Conservation (phyloP, 2,329 filamentous ascomycete genomes). For the Sporothrix sp. region DNA sequence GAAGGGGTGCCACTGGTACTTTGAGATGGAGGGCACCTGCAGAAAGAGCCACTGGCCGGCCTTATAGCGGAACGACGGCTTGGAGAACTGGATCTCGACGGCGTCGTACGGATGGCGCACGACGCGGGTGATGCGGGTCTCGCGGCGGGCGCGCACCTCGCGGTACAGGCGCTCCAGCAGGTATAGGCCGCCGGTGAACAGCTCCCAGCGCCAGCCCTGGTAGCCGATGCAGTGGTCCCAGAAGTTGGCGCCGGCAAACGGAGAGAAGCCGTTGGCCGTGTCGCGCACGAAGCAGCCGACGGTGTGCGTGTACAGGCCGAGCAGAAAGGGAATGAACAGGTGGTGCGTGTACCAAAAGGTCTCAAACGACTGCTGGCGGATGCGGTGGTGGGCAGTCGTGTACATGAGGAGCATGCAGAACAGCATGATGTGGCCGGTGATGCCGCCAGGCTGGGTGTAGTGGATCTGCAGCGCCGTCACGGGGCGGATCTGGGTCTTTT, state of each 20-base stretch:
- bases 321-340: constrained; percentile 90
- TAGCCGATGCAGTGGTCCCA: constrained; percentile 95
- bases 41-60: constrained; percentile 97
- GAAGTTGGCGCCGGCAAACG: constrained; percentile 71
- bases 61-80: constrained; percentile 96
- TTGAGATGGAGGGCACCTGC: constrained; percentile 80
- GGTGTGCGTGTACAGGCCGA: constrained; percentile 91
- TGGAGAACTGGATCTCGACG: constrained; percentile 83
- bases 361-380: constrained; percentile 94
- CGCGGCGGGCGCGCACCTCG: constrained; percentile 72
- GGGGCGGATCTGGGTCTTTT: constrained; percentile 70
- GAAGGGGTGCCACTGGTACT: constrained; percentile 95
- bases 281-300: constrained; percentile 95
- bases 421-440: constrained; percentile 95
- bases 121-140: constrained; percentile 85
- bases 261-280: constrained; percentile 59
- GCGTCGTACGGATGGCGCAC: constrained; percentile 83
- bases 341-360: constrained; percentile 99
- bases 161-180: constrained; percentile 81
- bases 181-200: constrained; percentile 77
- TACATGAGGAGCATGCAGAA: constrained; percentile 99
- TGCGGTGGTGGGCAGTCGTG: constrained; percentile 85
- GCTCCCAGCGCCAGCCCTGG: constrained; percentile 93
- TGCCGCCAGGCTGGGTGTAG: constrained; percentile 77
- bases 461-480: constrained; percentile 81